Evolutionary conservation across 208 protist genomes (phyloP), one percentile per base, ranked within the genome.

Genomic region (Acanthamoeba sp.): DNA sequence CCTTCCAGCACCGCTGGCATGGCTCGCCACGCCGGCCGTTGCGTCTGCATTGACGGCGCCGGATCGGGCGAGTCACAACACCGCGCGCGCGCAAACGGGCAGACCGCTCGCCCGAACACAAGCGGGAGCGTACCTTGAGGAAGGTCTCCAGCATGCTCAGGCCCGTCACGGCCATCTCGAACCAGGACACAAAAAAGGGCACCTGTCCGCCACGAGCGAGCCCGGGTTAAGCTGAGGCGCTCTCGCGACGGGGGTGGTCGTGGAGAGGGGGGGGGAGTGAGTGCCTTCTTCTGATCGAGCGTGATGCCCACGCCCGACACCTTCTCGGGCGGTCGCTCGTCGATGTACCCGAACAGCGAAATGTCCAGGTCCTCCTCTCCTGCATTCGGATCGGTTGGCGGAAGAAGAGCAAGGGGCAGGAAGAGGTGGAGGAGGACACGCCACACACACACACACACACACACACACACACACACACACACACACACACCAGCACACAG

Each of bases 181-280:
- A 92, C 87, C 87, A 92, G 27, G 87, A 92, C 6, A 92, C 57
- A 40, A 92, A 92, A 29, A 76, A 92, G n/a, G 87, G 50, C 36
- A 38, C 87, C 80, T 89, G 40, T 16, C 4, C 20, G 20, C 14
- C 9, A 10, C 59, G 20, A 27, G 20, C 59, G n/a, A 66, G 27
- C n/a, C 20, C 7, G 18, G 0, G 27, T 0, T 6, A 9, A 2
- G 4, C 2, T 64, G 24, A 6, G 4, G 3, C 14, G 12, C 14
- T 66, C 9, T 66, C 20, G 9, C 59, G 20, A 24, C n/a, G 27
- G 0, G 59, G n/a, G 59, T 59, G 52, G 52, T n/a, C 10, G 45
- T 20, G 45, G 18, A 16, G 20, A 22, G 20, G n/a, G n/a, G 27
- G 12, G 4, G 18, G 59, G 2, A 66, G n/a, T 22, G 36, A 12